Base-by-base conservation (phyloP, 108 stramenopile genomes). In the Thalassiosira profunda region DNA sequence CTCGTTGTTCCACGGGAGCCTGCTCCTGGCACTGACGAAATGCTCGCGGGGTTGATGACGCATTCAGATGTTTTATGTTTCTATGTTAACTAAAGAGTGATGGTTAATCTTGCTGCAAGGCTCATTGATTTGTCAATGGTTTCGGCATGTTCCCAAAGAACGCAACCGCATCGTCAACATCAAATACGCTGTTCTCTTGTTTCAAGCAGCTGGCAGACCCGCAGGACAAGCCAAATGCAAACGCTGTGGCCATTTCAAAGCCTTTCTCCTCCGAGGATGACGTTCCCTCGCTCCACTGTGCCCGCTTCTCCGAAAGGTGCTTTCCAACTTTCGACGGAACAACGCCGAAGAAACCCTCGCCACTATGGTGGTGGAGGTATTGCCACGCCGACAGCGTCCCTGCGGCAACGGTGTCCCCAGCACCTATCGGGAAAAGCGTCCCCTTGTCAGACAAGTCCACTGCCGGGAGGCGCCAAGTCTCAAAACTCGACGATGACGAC, bases 381-480 rank as follows among this genome's bases (percentile, higher is more conserved):
- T 85, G 68, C 94, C 89, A 92, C 0, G 91, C 89, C 5, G 91
- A 89, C 34, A 91, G 48, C 1, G 89, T 92, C 35, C 90, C 94
- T 18, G 86, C 94, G 6, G 94, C 87, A 11, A 92, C 90, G 2
- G 90, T 86, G 64, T 95, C 94, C 2, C 94, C 94, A 4, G 94
- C 94, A 2, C 94, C 94, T 67, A 95, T 92, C 0, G 94, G 94
- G 63, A 81, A 95, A 26, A 95, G 43, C 37, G 57, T 70, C 18
- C 63, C 70, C 48, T 56, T 10, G 7, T 44, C 37, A 36, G 69
- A 51, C 20, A 84, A 29, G 51, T 76, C 79, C 23, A 86, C 76
- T 8, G 79, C 65, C 7, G 74, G 67, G 9, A 88, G 26, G 58
- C 70, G 40, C 64, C 76, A 86, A 9, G 85, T 59, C 4, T 56